Evolutionary conservation across 2,329 filamentous ascomycete species (phyloP), one percentile per base, ranked within the genome.

Genomic region (Camillea tinctor): DNA sequence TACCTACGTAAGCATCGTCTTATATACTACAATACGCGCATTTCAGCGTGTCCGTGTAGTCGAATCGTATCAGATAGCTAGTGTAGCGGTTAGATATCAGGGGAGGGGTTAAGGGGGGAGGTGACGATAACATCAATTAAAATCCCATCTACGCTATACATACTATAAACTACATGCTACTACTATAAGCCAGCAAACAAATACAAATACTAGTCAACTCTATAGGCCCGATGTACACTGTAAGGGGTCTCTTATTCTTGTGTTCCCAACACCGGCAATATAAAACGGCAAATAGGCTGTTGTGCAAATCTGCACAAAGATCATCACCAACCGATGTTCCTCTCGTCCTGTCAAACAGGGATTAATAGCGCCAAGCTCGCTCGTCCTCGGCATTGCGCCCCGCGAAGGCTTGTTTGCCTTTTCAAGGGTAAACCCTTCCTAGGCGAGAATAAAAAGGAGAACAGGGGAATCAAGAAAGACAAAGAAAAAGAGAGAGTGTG

Each of bases 261-360:
- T 52, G 57, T 57, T 24, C 53, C 60, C 50, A 49, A 52, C 55
- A 50, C 59, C 58, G 63, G 63, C 48, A 65, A 64, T 65, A 65
- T 65, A 44, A 52, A 48, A 20, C 56, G 59, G 57, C 55, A 65
- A 65, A 64, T 65, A 65, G 63, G 56, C 63, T 65, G 64, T 64
- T 63, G 55, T 63, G 59, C 57, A 50, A 62, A 57, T 54, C 48
- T 60, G 59, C 61, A 60, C 49, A 54, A 58, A 26, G 22, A 23
- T 53, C 22, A 9, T 24, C 26, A 53, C 51, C 19, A 23, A 53
- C 23, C 17, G 22, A 24, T 22, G 26, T 19, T 22, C 20, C 17
- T 19, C 17, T 7, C 50, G 52, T 54, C 56, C 55, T 24, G 58
- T 56, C 51, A 60, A 56, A 50, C n/a, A 56, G 57, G 53, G 54